Percentiles rank a stretch among this genome's conserved stretches.
These are phyloP conservation scores for Agapanthus africanus DNA, from an alignment of 106 monocot genomes.

Conservation along the genomic window DNA sequence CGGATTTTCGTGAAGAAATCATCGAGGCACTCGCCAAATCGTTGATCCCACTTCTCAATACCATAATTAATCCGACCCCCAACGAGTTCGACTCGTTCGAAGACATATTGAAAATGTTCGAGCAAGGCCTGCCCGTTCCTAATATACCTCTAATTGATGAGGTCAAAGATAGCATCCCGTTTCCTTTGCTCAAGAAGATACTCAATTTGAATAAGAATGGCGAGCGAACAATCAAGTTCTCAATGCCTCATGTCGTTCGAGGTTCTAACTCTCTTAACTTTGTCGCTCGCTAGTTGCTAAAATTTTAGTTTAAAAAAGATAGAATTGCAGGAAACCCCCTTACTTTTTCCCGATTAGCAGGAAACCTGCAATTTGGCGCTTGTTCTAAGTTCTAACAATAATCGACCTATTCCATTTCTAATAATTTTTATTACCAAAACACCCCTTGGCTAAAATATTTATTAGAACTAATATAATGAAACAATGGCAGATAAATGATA, in stretches of 20 bases:
- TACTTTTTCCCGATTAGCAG: too few relatives aligned
- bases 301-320: too few relatives aligned
- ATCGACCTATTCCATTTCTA: too few relatives aligned
- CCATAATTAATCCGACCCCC: neutral
- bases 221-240: constrained; percentile 12
- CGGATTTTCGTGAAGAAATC: neutral
- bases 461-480: too few relatives aligned
- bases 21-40: neutral
- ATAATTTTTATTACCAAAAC: too few relatives aligned
- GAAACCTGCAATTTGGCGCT: too few relatives aligned
- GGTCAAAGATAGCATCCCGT: constrained; percentile 30
- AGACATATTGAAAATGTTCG: constrained; percentile 45
- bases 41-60: neutral
- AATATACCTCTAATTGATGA: constrained; percentile 16
- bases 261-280: too few relatives aligned
- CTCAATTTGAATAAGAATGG: constrained; percentile 6
- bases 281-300: too few relatives aligned
- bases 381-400: too few relatives aligned
- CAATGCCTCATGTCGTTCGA: constrained; percentile 10
- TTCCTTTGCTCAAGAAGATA: constrained; percentile 38
- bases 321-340: too few relatives aligned
- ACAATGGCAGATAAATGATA: too few relatives aligned
- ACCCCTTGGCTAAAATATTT: too few relatives aligned
- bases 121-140: constrained; percentile 35
- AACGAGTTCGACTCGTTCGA: constrained; percentile 3